Evolutionary conservation across 805 yeast genomes (phyloP), one percentile per base, ranked within the genome.

Genomic region (Teunomyces panamensis): DNA sequence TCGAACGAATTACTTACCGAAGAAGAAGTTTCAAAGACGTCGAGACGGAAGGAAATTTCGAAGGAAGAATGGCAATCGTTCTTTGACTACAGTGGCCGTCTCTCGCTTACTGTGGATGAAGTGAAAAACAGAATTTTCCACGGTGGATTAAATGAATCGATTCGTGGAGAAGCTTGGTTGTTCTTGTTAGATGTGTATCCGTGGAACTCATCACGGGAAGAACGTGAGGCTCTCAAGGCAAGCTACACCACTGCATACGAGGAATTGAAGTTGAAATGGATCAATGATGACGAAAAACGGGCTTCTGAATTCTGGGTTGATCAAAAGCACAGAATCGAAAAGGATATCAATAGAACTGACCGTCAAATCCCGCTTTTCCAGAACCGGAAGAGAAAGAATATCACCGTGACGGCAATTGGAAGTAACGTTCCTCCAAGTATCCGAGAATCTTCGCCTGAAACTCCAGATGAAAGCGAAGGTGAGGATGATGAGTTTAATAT

Each of bases 311-410:
- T 82, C 61, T 92, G 96, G 92, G 79, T 79, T 54, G 98, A 94
- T 66, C 98, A 94, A 64, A 83, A 85, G 52, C 81, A 81, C 49
- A 78, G 98, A 50, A 92, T 94, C 54, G 96, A 91, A 56, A 94
- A 94, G 64, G 99, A 94, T 67, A 87, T 94, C 16, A 88, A 85
- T 55, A 77, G 99, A 55, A 92, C 96, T 7, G 99, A 92, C 67
- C 77, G 98, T 20, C 78, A 85, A 42, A 63, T 91, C 41, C 79
- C 81, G 1, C 65, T 91, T 2, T 94, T 83, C 66, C 68, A 69
- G 47, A 61, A 63, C 45, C 71, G 71, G 6, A 78, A 74, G 42
- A 76, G 77, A 16, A 75, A 76, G 14, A 67, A 67, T 35, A 16
- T 34, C 9, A 14, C 42, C 11, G 20, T 44, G 4, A 59, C 67